Base-by-base conservation (phyloP, 2,329 filamentous ascomycete genomes). In the Huntiella abstrusa region DNA sequence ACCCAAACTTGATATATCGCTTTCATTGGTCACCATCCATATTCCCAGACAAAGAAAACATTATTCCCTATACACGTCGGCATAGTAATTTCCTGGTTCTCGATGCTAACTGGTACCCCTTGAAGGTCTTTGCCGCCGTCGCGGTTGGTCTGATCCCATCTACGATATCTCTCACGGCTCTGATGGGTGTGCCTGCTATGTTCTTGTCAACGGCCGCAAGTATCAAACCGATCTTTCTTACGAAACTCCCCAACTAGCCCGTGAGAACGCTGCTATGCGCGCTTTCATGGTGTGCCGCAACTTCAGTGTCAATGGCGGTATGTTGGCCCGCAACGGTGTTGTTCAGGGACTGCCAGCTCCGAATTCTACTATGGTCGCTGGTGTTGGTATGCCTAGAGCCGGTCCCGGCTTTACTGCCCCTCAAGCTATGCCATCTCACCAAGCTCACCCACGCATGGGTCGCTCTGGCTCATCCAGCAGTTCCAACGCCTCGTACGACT, bases 231-330 rank as follows among this genome's bases (percentile, higher is more conserved):
- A 94, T 61, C 73, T 82, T 34, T 74, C 80, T 52, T 93, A 91
- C 65, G 77, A 83, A 59, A 83, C 80, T 52, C 83, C 88, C 59
- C 68, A 74, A 42, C 70, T 93, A 53, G 88, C 88, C 41, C 83
- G 86, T 58, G 87, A 96, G 62, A 91, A 88, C 56, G 88, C 88
- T 19, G 88, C 88, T 51, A 92, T 92, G 75, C 82, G 86, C 52
- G 88, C 88, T 49, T 96, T 94, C 64, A 88, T 94, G 76, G 91
- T 95, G 54, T 95, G 88, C 69, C 81, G 86, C 53, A 94, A 94
- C 70, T 95, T 95, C 65, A 93, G 85, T 47, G 83, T 92, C 62
- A 95, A 94, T 60, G 86, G 92, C 56, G 88, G 88, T 59, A 94
- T 93, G 85, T 67, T 79, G 52, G 75, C 75, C 52, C 71, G 75